These are phyloP conservation scores for Aquanectria penicillioides DNA, from an alignment of 2,329 filamentous ascomycete species.

Conservation along the genomic window DNA sequence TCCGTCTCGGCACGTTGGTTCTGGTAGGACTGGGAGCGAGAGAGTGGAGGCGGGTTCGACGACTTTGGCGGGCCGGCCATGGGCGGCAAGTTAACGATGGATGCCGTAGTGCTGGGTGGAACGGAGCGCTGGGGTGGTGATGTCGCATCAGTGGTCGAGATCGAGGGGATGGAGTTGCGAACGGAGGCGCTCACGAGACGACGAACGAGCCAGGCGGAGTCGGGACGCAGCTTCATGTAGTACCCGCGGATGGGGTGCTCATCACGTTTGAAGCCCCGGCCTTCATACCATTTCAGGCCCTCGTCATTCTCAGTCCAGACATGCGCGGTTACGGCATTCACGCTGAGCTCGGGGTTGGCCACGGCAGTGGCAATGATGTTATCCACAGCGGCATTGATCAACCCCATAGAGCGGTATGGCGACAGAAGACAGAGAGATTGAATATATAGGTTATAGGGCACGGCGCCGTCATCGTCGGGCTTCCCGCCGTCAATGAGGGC, in stretches of 20 bases:
- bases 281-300: slow-evolving; percentile 69
- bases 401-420: slow-evolving; percentile 69
- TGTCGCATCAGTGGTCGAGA: slow-evolving; percentile 19
- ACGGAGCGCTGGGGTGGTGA: slow-evolving; percentile 23
- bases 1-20: slow-evolving; percentile 67
- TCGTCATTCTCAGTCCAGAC: slow-evolving; percentile 76
- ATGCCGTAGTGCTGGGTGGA: slow-evolving; percentile 43
- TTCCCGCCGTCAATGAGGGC: slow-evolving; percentile 29
- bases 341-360: slow-evolving; percentile 49
- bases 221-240: slow-evolving; percentile 70
- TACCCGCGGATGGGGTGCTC: slow-evolving; percentile 64
- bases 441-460: slow-evolving; percentile 66
- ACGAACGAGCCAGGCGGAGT: slow-evolving; percentile 69
- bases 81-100: slow-evolving; percentile 45
- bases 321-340: slow-evolving; percentile 66
- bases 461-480: slow-evolving; percentile 21
- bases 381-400: slow-evolving; percentile 67
- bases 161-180: slow-evolving; percentile 31
- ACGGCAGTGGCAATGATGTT: slow-evolving; percentile 56
- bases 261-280: slow-evolving; percentile 64
- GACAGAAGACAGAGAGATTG: slow-evolving; percentile 71
- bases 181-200: slow-evolving; percentile 51
- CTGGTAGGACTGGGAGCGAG: slow-evolving; percentile 61
- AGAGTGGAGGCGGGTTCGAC: slow-evolving; percentile 36
- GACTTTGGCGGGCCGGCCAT: slow-evolving; percentile 36